Evolutionary conservation across 129 eudicot species (phyloP).

Genomic region (Saussurea involucrata): DNA sequence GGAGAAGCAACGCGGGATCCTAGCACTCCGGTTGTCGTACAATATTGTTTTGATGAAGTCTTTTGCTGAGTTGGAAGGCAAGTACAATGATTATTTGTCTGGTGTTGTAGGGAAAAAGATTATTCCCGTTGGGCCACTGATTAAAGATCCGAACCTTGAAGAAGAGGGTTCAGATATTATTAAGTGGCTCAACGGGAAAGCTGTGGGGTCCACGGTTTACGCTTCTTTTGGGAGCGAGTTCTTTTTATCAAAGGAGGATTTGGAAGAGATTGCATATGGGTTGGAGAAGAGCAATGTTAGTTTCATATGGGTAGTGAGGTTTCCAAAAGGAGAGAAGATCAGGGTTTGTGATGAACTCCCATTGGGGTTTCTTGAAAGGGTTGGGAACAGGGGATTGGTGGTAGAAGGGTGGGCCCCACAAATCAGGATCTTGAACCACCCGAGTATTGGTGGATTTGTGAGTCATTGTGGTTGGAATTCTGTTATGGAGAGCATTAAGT

Average conservation of each 20-base stretch:
- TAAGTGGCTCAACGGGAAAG: constrained; percentile 1
- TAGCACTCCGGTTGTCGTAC: neutral
- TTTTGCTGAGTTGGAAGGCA: neutral
- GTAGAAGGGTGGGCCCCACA: constrained; percentile 10
- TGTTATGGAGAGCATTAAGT: constrained; percentile 8
- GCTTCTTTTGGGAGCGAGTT: constrained; percentile 12
- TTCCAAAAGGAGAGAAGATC: neutral
- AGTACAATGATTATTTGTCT: constrained; percentile 10
- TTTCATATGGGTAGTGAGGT: constrained; percentile 15
- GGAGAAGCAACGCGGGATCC: constrained; percentile 4
- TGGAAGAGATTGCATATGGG: constrained; percentile 5
- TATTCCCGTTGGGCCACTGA: constrained; percentile 6
- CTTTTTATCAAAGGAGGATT: neutral
- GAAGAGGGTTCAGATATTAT: neutral
- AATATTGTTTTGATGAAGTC: constrained; percentile 10
- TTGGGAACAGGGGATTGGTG: constrained; percentile 1
- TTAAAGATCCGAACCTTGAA: neutral
- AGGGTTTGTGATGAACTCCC: neutral
- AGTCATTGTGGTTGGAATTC: constrained; percentile 17
- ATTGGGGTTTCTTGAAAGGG: constrained; percentile 2
- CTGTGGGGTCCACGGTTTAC: neutral
- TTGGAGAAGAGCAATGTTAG: constrained; percentile 5
- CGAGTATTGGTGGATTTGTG: constrained; percentile 2
- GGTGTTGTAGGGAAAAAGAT: constrained; percentile 12
- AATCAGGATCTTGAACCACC: neutral